Conservation (phyloP, 2,329 filamentous ascomycete genomes). For the Apiospora saccharicola region DNA sequence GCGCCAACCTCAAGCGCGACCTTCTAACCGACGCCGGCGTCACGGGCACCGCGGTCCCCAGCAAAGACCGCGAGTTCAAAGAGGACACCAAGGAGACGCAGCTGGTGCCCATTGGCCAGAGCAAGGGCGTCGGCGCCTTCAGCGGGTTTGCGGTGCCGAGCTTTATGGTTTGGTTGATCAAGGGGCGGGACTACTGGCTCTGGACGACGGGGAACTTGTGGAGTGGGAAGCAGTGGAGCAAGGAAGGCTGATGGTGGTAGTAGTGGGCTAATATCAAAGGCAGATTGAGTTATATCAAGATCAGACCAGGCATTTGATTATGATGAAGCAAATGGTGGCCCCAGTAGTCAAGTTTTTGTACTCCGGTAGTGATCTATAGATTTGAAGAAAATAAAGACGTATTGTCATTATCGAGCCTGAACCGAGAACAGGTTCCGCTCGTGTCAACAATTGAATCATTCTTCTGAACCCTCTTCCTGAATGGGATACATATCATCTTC, state of each 20-base stretch:
- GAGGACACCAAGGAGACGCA: constrained; percentile 55
- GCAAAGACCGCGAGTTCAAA: constrained; percentile 45
- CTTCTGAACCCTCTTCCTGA: no score
- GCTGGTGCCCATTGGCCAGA: constrained; percentile 54
- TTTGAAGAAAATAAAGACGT: no score
- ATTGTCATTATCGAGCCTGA: no score
- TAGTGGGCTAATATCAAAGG: no score
- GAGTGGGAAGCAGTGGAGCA: constrained; percentile 60
- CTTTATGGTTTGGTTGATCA: constrained; percentile 56
- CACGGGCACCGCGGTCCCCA: constrained; percentile 28
- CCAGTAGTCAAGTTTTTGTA: no score
- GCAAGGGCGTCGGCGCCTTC: constrained; percentile 52
- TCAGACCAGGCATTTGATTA: no score
- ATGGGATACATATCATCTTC: no score
- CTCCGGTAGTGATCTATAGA: no score
- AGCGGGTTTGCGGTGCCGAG: constrained; percentile 53
- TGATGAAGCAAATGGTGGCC: no score
- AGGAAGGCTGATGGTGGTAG: constrained; percentile 43
- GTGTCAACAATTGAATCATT: no score
- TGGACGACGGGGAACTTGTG: constrained; percentile 56
- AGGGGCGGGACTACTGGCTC: constrained; percentile 60
- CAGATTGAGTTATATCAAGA: no score
- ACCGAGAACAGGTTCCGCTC: no score
- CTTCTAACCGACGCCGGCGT: constrained; percentile 47
- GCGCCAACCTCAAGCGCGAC: constrained; percentile 58